A percentile compares a stretch with the other conserved stretches of the same genome.
These are phyloP conservation scores for Candida arabinofermentans DNA, from an alignment of 805 yeast genomes.

Conservation along the genomic window DNA sequence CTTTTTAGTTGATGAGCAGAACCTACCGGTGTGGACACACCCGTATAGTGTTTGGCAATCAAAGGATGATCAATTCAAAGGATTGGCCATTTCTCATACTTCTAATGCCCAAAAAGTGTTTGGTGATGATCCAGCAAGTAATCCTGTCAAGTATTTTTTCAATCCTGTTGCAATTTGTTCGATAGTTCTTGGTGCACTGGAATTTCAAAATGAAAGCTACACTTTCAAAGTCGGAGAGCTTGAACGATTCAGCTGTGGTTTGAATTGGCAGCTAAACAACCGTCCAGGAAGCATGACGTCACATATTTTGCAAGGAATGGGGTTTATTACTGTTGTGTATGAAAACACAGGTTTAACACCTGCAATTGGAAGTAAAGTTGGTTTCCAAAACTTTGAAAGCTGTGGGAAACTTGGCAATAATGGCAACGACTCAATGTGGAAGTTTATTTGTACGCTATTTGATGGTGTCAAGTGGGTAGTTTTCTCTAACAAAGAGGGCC, in stretches of 20 bases:
- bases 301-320: constrained; percentile 80
- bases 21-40: constrained; percentile 73
- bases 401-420: constrained; percentile 34
- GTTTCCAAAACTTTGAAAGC: constrained; percentile 48
- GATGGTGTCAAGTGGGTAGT: constrained; percentile 64
- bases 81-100: constrained; percentile 67
- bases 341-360: constrained; percentile 49
- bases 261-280: constrained; percentile 27
- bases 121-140: constrained; percentile 55
- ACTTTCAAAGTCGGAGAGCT: constrained; percentile 28
- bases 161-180: constrained; percentile 68
- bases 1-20: constrained; percentile 61
- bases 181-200: constrained; percentile 45
- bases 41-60: constrained; percentile 76
- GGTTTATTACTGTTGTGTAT: constrained; percentile 64
- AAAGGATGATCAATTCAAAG: constrained; percentile 36
- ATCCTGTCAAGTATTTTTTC: constrained; percentile 50
- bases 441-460: constrained; percentile 51
- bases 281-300: constrained; percentile 25
- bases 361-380: constrained; percentile 56
- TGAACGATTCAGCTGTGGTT: constrained; percentile 30
- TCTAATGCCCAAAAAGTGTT: constrained; percentile 55
- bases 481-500: constrained; percentile 34
- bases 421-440: constrained; percentile 33
- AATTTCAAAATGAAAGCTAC: constrained; percentile 29